phyloP scores from a whole-genome alignment of 164 flowering plant genomes.

The Aristolochia fimbriata region DNA sequence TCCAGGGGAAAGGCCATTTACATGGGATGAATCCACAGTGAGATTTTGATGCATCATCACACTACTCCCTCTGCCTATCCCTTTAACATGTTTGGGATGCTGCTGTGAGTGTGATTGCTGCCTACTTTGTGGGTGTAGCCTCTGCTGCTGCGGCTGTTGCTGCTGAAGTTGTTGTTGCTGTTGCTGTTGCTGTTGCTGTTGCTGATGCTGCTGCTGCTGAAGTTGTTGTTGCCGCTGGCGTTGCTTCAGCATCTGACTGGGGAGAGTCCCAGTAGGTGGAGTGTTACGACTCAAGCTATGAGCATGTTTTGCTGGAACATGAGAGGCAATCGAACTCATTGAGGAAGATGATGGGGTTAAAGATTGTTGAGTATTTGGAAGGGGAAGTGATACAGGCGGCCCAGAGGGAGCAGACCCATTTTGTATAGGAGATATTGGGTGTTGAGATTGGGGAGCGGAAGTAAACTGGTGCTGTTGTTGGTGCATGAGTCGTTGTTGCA shows the following conservation, averaged over 20 bases:
- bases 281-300: slow-evolving; percentile 36
- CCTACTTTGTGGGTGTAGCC: slow-evolving; percentile 62
- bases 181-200: slow-evolving; percentile 53
- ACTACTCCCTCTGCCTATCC: slow-evolving; percentile 52
- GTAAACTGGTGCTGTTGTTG: slow-evolving; percentile 31
- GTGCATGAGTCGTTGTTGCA: slow-evolving; percentile 39
- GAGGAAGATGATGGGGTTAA: slow-evolving; percentile 43
- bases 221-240: slow-evolving; percentile 50
- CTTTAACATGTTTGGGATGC: slow-evolving; percentile 60
- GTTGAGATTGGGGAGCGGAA: slow-evolving; percentile 36
- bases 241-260: slow-evolving; percentile 57
- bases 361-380: slow-evolving; percentile 18
- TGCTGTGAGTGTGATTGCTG: slow-evolving; percentile 52
- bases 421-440: slow-evolving; percentile 50
- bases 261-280: slow-evolving; percentile 29
- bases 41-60: slow-evolving; percentile 42
- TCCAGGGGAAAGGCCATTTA: slow-evolving; percentile 50
- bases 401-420: slow-evolving; percentile 31
- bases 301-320: slow-evolving; percentile 53
- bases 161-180: slow-evolving; percentile 51
- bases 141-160: slow-evolving; percentile 42
- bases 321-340: slow-evolving; percentile 43
- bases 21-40: slow-evolving; percentile 41
- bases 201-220: slow-evolving; percentile 45
- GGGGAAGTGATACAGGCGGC: slow-evolving; percentile 22